Evolutionary conservation across 352 stramenopile genomes (phyloP).

Genomic region (Globisporangium uncinulatum): DNA sequence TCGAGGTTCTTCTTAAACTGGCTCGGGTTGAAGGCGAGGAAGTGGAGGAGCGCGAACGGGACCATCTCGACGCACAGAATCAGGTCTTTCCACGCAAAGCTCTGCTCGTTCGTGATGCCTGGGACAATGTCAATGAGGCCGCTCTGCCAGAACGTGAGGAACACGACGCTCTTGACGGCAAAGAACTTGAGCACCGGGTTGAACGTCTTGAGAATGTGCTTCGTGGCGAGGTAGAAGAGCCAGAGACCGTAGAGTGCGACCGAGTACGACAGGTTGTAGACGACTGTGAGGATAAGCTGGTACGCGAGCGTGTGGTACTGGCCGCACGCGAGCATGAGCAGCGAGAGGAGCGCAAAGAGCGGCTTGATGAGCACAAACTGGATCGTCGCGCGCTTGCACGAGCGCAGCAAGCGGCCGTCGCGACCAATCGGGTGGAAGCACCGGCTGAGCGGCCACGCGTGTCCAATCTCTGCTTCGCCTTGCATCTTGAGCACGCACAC

Average conservation of each 20-base stretch:
- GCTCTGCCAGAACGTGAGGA: constrained; percentile 92
- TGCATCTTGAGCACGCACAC: constrained; percentile 89
- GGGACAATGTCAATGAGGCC: constrained; percentile 82
- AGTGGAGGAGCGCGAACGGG: constrained; percentile 69
- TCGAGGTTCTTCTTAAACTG: constrained; percentile 83
- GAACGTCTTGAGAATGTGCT: constrained; percentile 79
- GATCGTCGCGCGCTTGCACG: constrained; percentile 88
- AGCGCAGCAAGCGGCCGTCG: constrained; percentile 75
- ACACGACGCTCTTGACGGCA: constrained; percentile 90
- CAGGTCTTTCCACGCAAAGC: constrained; percentile 89
- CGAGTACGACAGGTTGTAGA: constrained; percentile 92
- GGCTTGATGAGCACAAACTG: constrained; percentile 92
- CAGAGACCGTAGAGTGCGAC: constrained; percentile 87
- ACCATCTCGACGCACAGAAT: constrained; percentile 90
- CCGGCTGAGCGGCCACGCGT: constrained; percentile 75
- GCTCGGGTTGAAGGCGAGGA: constrained; percentile 72
- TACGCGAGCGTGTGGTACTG: constrained; percentile 77
- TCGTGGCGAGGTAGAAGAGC: constrained; percentile 89
- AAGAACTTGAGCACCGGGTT: constrained; percentile 92
- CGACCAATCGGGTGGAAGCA: constrained; percentile 72
- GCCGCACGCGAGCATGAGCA: constrained; percentile 74
- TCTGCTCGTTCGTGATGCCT: constrained; percentile 79
- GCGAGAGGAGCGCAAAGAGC: constrained; percentile 78
- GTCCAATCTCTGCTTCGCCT: constrained; percentile 66
- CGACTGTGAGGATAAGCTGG: constrained; percentile 73